Percentiles rank a stretch among this genome's conserved stretches.
Evolutionary conservation across 2,329 filamentous ascomycete species (phyloP).

Genomic region (Stemphylium beticola): DNA sequence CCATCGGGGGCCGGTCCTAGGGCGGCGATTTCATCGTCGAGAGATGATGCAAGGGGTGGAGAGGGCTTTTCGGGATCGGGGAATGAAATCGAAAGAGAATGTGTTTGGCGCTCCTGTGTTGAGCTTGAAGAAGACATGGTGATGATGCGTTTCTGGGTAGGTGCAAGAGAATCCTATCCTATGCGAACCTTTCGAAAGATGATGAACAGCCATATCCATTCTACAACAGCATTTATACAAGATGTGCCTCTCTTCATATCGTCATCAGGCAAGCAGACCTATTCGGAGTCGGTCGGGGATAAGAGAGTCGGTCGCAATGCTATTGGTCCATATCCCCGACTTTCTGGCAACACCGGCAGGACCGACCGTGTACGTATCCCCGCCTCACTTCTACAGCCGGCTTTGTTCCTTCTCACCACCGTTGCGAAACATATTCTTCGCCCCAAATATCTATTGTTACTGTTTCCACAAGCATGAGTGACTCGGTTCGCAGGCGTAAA

Average conservation of each 20-base stretch:
- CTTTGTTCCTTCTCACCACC: not conserved
- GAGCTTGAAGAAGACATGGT: not conserved
- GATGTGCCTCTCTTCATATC: not conserved
- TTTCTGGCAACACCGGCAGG: not conserved
- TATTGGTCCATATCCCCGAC: not conserved
- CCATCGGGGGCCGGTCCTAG: conserved; percentile 33
- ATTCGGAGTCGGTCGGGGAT: conserved; percentile 4
- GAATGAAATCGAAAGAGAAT: not conserved
- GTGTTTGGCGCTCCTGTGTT: not conserved
- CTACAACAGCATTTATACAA: not conserved
- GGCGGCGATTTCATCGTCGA: conserved; percentile 33
- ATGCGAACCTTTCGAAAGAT: not conserved
- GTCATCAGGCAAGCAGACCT: conserved; percentile 28
- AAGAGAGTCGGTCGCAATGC: not conserved
- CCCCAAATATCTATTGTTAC: not conserved
- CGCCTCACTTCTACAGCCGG: not conserved
- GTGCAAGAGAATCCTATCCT: not conserved
- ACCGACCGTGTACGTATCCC: conserved; percentile 1
- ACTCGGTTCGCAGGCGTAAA: conserved; percentile 45
- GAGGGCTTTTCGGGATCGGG: not conserved
- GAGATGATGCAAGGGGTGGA: not conserved
- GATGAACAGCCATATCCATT: not conserved
- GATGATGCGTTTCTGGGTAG: not conserved
- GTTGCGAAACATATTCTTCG: too few species aligned
- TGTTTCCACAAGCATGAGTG: conserved; percentile 16